Evolutionary conservation across 768 basidiomycete species (phyloP).

Genomic region (Tulasnella sp.): DNA sequence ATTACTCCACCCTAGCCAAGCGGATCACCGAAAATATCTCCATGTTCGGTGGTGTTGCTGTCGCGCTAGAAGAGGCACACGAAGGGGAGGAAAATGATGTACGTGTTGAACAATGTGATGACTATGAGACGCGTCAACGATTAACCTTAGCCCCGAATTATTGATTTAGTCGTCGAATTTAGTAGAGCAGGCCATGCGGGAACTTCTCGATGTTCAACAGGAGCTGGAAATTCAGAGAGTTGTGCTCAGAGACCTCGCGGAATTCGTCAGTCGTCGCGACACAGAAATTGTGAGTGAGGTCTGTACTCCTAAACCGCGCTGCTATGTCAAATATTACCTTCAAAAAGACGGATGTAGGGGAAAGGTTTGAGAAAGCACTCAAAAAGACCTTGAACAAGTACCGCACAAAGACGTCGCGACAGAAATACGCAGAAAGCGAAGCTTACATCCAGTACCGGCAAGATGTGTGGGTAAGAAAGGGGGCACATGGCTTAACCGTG

Average conservation of each 20-base stretch:
- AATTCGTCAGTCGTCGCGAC: constrained; percentile 28
- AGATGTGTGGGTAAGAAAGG: constrained; percentile 61
- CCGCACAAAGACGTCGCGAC: constrained; percentile 51
- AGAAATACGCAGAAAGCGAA: constrained; percentile 60
- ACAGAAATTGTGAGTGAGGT: too few species aligned
- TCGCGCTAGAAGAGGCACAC: constrained; percentile 49
- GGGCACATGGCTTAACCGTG: too few species aligned
- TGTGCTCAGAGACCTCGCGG: constrained; percentile 33
- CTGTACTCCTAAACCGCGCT: background rate
- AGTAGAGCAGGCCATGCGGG: constrained; percentile 57
- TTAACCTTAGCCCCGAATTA: background rate
- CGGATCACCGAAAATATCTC: constrained; percentile 13
- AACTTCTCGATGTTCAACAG: constrained; percentile 52
- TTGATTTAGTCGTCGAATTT: background rate
- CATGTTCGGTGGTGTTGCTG: constrained; percentile 42
- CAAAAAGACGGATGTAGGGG: constrained; percentile 15
- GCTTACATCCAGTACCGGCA: constrained; percentile 53
- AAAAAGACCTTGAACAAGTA: constrained; percentile 38
- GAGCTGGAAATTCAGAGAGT: constrained; percentile 49
- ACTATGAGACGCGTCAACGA: too few species aligned
- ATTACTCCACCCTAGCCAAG: constrained; percentile 1
- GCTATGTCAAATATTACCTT: background rate
- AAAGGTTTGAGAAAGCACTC: constrained; percentile 41
- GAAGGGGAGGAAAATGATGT: constrained; percentile 40
- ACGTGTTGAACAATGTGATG: constrained; percentile 31